Percentiles rank a stretch among this genome's conserved stretches.
phyloP scores from a whole-genome alignment of 2,329 filamentous ascomycete species.

The Fonsecaea nubica region DNA sequence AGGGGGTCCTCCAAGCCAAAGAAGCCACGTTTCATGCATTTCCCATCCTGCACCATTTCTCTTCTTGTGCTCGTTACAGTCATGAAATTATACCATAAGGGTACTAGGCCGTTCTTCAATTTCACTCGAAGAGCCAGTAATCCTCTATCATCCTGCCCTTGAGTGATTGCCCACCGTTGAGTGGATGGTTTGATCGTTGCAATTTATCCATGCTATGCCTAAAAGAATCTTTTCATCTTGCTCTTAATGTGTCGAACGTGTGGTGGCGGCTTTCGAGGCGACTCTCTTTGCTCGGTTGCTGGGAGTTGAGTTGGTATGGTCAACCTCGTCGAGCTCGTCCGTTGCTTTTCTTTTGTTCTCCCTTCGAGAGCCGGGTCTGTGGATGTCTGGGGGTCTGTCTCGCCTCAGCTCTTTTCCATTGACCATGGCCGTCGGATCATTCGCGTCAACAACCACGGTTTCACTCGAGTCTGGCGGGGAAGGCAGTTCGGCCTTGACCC shows the following conservation, averaged over 20 bases:
- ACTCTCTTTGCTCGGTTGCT: slow-evolving; percentile 36
- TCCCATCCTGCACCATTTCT: neutral
- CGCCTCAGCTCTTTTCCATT: neutral
- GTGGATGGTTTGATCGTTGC: neutral
- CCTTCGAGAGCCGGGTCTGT: neutral
- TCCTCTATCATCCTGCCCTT: neutral
- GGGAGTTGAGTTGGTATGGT: slow-evolving; percentile 23
- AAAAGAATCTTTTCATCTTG: slow-evolving; percentile 17
- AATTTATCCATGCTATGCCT: slow-evolving; percentile 7
- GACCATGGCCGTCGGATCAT: slow-evolving; percentile 1
- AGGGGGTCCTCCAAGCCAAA: neutral
- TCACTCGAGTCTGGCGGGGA: slow-evolving; percentile 22
- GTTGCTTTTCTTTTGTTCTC: slow-evolving; percentile 37
- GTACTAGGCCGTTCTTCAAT: neutral
- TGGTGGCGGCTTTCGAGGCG: slow-evolving; percentile 19
- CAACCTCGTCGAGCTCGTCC: slow-evolving; percentile 22
- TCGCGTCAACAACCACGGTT: slow-evolving; percentile 9
- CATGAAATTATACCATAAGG: neutral
- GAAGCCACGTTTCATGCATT: neutral
- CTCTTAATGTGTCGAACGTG: slow-evolving; percentile 19
- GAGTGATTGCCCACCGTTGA: slow-evolving; percentile 1
- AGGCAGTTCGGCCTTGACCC: slow-evolving; percentile 18
- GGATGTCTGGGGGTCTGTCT: slow-evolving; percentile 1
- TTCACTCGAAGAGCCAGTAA: slow-evolving; percentile 2
- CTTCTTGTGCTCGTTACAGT: neutral